Percentiles rank a stretch among this genome's conserved stretches.
phyloP scores from a whole-genome alignment of 2,329 filamentous ascomycete genomes.

The Zalaria obscura region DNA sequence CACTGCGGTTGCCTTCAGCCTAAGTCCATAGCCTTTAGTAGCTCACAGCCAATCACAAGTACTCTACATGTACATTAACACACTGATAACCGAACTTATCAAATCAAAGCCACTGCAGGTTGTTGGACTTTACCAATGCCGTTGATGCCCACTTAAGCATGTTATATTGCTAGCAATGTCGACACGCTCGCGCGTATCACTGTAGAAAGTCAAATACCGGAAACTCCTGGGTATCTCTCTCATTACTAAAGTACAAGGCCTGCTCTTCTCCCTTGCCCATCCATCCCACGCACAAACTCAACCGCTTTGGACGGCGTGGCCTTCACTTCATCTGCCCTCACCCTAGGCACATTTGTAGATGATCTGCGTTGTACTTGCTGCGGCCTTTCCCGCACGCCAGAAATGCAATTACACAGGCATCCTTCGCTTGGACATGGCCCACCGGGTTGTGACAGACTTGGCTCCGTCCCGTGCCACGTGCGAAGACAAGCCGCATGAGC shows the following conservation, averaged over 20 bases:
- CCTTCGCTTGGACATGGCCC: slow-evolving; percentile 45
- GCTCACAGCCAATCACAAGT: too few species aligned
- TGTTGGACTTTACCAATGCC: too few species aligned
- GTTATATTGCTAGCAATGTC: too few species aligned
- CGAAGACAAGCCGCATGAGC: slow-evolving; percentile 44
- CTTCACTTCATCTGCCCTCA: background rate
- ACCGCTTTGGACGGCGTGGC: background rate
- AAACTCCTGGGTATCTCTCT: background rate
- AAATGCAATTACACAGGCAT: slow-evolving; percentile 45
- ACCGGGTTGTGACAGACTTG: slow-evolving; percentile 29
- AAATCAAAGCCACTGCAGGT: too few species aligned
- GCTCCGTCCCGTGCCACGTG: slow-evolving; percentile 36
- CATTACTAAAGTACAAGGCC: background rate
- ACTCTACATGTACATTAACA: too few species aligned
- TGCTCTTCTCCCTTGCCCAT: slow-evolving; percentile 7
- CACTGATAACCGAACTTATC: too few species aligned
- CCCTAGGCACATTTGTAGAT: slow-evolving; percentile 1
- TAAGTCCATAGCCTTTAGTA: too few species aligned
- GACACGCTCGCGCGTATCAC: too few species aligned
- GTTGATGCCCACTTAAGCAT: too few species aligned
- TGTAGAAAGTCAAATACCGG: too few species aligned
- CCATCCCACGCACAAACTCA: background rate
- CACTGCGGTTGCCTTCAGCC: too few species aligned
- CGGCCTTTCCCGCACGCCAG: slow-evolving; percentile 26
- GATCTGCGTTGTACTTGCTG: background rate